Conservation (phyloP, 768 basidiomycete species). For the Calvatia gigantea region DNA sequence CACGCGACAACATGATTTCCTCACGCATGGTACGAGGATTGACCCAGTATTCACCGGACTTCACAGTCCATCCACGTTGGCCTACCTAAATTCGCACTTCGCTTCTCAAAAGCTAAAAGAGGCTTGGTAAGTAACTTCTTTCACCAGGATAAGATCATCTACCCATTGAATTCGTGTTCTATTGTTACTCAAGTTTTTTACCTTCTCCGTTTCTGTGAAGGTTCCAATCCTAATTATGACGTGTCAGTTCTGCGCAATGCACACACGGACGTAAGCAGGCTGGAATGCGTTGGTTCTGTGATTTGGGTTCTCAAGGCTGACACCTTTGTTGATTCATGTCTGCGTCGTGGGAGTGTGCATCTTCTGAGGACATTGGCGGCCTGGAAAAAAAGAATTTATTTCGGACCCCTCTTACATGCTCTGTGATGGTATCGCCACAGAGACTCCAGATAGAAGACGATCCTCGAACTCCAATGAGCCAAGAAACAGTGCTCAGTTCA, state of each 20-base stretch:
- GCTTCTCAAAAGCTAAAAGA: background rate
- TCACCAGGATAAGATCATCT: background rate
- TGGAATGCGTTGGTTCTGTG: background rate
- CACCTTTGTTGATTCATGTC: background rate
- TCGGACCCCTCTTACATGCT: background rate
- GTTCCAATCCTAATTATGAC: background rate
- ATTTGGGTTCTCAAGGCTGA: background rate
- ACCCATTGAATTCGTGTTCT: background rate
- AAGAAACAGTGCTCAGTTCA: background rate
- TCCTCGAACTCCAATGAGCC: too few species aligned
- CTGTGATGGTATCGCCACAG: background rate
- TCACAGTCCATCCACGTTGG: background rate
- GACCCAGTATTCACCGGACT: background rate
- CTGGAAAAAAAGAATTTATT: background rate
- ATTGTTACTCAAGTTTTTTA: background rate
- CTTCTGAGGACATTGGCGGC: background rate
- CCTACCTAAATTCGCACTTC: background rate
- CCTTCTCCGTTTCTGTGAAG: background rate
- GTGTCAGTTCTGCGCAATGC: conserved; percentile 1
- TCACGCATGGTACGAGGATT: background rate
- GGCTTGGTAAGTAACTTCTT: background rate
- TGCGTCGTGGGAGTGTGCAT: background rate
- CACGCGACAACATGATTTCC: background rate
- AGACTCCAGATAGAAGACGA: too few species aligned
- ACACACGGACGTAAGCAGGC: background rate